These are phyloP conservation scores for Myochromella boudieri DNA, from an alignment of 768 basidiomycete genomes.

Conservation along the genomic window DNA sequence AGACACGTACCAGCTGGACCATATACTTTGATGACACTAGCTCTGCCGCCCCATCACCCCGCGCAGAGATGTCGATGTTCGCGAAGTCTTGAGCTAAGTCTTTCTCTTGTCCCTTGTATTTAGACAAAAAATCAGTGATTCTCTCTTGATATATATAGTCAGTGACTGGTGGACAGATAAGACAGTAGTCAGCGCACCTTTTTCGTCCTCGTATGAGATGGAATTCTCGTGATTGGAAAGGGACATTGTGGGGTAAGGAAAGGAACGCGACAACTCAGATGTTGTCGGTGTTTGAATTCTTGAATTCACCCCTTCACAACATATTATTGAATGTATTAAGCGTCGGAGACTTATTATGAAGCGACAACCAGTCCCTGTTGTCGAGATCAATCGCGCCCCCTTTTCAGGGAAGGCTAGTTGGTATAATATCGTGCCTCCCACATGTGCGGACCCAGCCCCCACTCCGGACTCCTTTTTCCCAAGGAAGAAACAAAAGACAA, in stretches of 20 bases:
- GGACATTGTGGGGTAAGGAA: constrained; percentile 51
- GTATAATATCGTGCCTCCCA: not conserved
- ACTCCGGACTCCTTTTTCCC: constrained; percentile 5
- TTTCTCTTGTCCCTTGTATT: constrained; percentile 62
- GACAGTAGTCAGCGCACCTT: constrained; percentile 41
- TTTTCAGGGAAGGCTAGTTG: constrained; percentile 6
- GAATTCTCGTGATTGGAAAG: constrained; percentile 58
- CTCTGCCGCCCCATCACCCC: constrained; percentile 38
- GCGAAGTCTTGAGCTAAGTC: constrained; percentile 69
- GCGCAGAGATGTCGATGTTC: constrained; percentile 61
- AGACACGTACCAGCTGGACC: constrained; percentile 69
- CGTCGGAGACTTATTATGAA: constrained; percentile 9
- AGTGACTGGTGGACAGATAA: not conserved
- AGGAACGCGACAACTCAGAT: too few relatives aligned
- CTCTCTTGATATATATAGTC: constrained; percentile 42
- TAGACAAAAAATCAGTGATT: constrained; percentile 71
- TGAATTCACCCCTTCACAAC: too few relatives aligned
- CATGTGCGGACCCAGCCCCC: not conserved
- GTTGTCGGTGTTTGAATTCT: constrained; percentile 37
- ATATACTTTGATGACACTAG: constrained; percentile 70
- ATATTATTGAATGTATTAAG: constrained; percentile 6
- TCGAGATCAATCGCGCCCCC: constrained; percentile 16
- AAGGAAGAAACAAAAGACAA: constrained; percentile 11
- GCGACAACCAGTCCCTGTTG: constrained; percentile 10
- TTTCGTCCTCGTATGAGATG: constrained; percentile 71